Percentiles rank a stretch among this genome's conserved stretches.
Conservation (phyloP, 352 stramenopile species). For the Pythium sukuiense region DNA sequence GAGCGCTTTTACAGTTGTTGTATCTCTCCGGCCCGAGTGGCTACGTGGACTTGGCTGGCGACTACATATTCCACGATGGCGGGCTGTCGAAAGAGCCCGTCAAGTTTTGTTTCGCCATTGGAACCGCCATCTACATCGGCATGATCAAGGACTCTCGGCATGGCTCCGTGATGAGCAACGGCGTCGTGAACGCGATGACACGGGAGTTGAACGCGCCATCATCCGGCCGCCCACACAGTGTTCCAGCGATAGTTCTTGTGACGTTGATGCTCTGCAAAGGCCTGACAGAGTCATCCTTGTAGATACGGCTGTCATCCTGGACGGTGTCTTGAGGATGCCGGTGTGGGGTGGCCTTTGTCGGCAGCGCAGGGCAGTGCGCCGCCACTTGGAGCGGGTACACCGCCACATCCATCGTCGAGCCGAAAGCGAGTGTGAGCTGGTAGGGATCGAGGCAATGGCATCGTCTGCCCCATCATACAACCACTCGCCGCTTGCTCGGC, state of each 20-base stretch:
- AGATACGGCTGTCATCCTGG: too few species aligned
- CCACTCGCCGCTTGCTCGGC: too few species aligned
- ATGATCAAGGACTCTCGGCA: background rate
- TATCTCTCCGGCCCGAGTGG: slow-evolving; percentile 54
- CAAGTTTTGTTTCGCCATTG: slow-evolving; percentile 13
- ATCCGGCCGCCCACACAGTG: slow-evolving; percentile 15
- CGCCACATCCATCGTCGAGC: too few species aligned
- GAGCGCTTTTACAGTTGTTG: slow-evolving; percentile 44
- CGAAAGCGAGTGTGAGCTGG: too few species aligned
- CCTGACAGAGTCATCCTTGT: slow-evolving; percentile 13
- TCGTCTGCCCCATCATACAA: too few species aligned
- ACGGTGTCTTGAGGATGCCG: too few species aligned
- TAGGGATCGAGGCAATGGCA: too few species aligned
- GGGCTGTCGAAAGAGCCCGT: slow-evolving; percentile 36
- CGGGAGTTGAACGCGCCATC: slow-evolving; percentile 16
- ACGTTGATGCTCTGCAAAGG: slow-evolving; percentile 12
- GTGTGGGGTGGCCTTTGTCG: too few species aligned
- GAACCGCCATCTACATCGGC: background rate
- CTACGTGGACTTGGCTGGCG: slow-evolving; percentile 40
- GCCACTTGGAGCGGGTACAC: too few species aligned
- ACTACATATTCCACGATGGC: slow-evolving; percentile 49
- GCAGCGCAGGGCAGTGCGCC: too few species aligned
- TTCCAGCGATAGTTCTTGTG: slow-evolving; percentile 9
- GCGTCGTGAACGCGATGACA: slow-evolving; percentile 4
- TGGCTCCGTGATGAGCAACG: background rate